Evolutionary conservation across 441 rosid genomes (phyloP), one percentile per base, ranked within the genome.

Genomic region (Raphanus hybrid): DNA sequence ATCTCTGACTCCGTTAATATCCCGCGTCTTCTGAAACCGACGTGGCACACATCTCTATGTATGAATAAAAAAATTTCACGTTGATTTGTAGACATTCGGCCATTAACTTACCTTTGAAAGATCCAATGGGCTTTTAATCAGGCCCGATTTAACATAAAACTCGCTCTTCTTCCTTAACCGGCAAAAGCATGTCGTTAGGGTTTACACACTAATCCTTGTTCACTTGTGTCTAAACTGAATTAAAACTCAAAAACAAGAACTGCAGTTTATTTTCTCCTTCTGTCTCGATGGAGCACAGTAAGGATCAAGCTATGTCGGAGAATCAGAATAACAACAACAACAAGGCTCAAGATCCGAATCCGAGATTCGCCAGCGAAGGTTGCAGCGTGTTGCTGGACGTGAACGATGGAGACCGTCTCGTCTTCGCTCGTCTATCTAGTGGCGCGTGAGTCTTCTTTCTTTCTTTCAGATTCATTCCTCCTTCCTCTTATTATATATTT

Each of bases 351-450:
- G 83, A 61, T 75, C 65, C 35, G 62, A 84, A 85, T 72, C 83
- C 85, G 6, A 86, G 93, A 87, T 80, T 88, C 3, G 89, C 99
- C 18, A 84, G 85, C 90, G 98, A 95, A 84, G 94, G 94, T 75
- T 90, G 93, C 89, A 93, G 95, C 57, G 99, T 90, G 3, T 77
- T 94, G 88, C 97, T 94, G 39, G 98, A 92, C 80, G 82, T 94
- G 72, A 94, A 94, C 75, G 93, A 94, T 16, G 97, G 98, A 43
- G 97, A 92, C 74, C 94, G 97, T 55, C 84, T 94, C 64, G 96
- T 94, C 74, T 94, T 94, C 69, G 90, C 96, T 48, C 90, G 98
- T 60, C 91, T 92, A 74, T 86, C 97, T 0, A 48, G 88, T 59
- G 92, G 34, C 34, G 34, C 34, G 34, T 29, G 34, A 29, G 34